phyloP scores from a whole-genome alignment of 768 basidiomycete genomes.

The Rickenella mellea region DNA sequence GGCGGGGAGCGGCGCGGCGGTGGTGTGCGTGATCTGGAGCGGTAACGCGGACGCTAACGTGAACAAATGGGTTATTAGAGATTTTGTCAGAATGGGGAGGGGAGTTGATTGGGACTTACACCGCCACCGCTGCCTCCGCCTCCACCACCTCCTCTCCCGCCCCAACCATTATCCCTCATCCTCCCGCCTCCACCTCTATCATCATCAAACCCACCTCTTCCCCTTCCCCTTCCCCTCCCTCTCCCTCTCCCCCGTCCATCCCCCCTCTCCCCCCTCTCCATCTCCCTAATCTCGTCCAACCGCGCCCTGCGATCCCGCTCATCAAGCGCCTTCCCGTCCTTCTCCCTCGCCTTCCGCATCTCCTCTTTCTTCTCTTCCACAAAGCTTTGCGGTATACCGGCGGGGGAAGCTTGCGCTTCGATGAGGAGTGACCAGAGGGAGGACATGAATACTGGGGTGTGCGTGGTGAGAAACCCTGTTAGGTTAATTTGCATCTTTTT shows the following conservation, averaged over 20 bases:
- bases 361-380: conserved; percentile 91
- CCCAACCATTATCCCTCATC: conserved; percentile 54
- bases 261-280: conserved; percentile 39
- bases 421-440: conserved; percentile 87
- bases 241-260: conserved; percentile 35
- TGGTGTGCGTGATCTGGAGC: conserved; percentile 26
- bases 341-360: conserved; percentile 61
- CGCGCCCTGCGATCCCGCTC: conserved; percentile 62
- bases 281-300: conserved; percentile 59
- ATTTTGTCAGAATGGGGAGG: conserved; percentile 4
- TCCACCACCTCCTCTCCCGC: conserved; percentile 52
- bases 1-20: conserved; percentile 20
- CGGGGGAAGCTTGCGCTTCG: conserved; percentile 82
- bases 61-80: conserved; percentile 7
- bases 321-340: conserved; percentile 54
- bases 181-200: conserved; percentile 36
- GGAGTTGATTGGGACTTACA: conserved; percentile 4
- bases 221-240: conserved; percentile 49
- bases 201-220: conserved; percentile 42
- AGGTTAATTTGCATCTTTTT: conserved; percentile 93
- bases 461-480: conserved; percentile 84
- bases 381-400: conserved; percentile 84
- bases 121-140: conserved; percentile 4
- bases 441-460: conserved; percentile 81
- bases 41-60: conserved; percentile 38